A percentile compares a stretch with the other conserved stretches of the same genome.
These are phyloP conservation scores for Albugo laibachii DNA, from an alignment of 352 stramenopile genomes.

Conservation along the genomic window DNA sequence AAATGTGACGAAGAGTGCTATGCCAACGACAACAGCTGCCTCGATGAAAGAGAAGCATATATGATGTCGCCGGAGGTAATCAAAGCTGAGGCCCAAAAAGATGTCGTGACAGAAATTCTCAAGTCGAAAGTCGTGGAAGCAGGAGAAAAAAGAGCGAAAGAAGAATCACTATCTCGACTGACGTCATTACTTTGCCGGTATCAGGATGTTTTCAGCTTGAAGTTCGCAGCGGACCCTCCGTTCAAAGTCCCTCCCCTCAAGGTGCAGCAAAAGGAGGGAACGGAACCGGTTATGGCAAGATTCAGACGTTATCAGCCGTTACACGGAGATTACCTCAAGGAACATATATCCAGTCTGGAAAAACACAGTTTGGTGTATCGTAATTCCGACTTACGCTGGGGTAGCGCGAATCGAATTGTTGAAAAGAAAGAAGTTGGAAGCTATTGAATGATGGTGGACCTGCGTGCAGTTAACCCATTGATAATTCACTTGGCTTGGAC, in stretches of 20 bases:
- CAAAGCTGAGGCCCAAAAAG: not conserved
- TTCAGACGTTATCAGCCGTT: too few species aligned
- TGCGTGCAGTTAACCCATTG: conserved; percentile 5
- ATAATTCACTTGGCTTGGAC: conserved; percentile 9
- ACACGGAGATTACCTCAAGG: not conserved
- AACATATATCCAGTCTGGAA: not conserved
- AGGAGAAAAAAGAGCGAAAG: not conserved
- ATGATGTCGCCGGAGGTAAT: not conserved
- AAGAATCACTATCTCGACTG: not conserved
- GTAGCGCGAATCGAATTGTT: not conserved
- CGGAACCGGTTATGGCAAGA: too few species aligned
- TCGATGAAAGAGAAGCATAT: not conserved
- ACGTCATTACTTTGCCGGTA: too few species aligned
- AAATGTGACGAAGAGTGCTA: too few species aligned
- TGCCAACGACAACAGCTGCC: too few species aligned
- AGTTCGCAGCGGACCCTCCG: not conserved
- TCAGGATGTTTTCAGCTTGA: too few species aligned
- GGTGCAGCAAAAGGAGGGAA: not conserved
- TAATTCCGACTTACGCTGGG: not conserved
- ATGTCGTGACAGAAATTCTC: not conserved
- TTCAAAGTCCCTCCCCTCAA: not conserved
- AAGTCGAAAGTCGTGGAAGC: not conserved
- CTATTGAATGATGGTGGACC: conserved; percentile 3
- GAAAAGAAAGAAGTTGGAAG: not conserved
- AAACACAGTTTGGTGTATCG: not conserved